Conservation (phyloP, 768 basidiomycete genomes). For the Boletales sp. region DNA sequence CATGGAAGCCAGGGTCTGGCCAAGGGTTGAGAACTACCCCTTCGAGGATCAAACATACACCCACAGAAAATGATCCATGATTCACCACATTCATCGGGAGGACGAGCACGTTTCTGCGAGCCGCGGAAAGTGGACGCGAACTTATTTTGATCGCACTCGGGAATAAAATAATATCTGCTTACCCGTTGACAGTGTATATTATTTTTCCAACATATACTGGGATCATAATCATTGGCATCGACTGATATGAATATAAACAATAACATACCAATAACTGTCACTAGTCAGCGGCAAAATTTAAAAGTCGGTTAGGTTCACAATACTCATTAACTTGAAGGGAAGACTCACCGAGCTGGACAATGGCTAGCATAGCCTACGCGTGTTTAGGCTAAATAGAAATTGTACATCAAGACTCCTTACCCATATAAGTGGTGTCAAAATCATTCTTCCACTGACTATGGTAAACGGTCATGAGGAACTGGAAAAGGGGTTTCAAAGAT, state of each 20-base stretch:
- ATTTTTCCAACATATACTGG: not conserved
- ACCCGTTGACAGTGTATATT: not conserved
- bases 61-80: not conserved
- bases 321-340: too few species aligned
- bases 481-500: not conserved
- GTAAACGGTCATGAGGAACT: not conserved
- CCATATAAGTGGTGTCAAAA: not conserved
- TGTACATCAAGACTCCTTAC: not conserved
- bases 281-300: too few species aligned
- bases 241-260: not conserved
- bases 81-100: not conserved
- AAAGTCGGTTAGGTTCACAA: too few species aligned
- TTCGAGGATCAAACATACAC: too few species aligned
- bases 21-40: not conserved
- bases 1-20: not conserved
- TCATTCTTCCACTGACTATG: slow-evolving; percentile 7
- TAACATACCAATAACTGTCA: not conserved
- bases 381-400: not conserved
- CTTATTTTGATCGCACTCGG: too few species aligned
- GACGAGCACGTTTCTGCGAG: not conserved
- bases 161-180: not conserved
- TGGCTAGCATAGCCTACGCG: not conserved
- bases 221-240: not conserved
- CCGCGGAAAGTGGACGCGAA: too few species aligned
- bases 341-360: slow-evolving; percentile 4